Percentiles rank a stretch among this genome's conserved stretches.
Conservation (phyloP, 345 rosid species). For the Hibiscus tridactylites region DNA sequence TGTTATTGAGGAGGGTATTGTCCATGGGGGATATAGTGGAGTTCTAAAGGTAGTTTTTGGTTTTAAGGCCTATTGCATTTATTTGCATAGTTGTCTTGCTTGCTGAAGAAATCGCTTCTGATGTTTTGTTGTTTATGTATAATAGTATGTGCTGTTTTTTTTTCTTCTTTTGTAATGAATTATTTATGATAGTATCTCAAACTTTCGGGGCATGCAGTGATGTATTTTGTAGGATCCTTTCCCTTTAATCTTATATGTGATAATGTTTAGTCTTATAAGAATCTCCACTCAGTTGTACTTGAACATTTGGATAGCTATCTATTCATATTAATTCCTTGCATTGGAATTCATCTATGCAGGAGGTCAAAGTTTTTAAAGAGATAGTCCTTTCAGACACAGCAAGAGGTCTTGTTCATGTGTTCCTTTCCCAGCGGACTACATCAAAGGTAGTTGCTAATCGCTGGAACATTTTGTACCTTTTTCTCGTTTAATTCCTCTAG, state of each 20-base stretch:
- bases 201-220: neutral
- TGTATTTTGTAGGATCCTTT: neutral
- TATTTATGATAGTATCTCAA: neutral
- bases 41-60: conserved; percentile 56
- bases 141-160: neutral
- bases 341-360: conserved; percentile 43
- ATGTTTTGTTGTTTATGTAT: neutral
- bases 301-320: neutral
- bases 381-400: conserved; percentile 66
- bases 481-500: neutral
- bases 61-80: conserved; percentile 1
- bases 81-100: neutral
- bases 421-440: conserved; percentile 80
- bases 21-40: conserved; percentile 90
- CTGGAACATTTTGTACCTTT: neutral
- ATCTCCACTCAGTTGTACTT: neutral
- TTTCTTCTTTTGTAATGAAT: neutral
- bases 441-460: conserved; percentile 49
- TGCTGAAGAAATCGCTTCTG: conserved; percentile 3
- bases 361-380: conserved; percentile 67
- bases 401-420: conserved; percentile 79
- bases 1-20: conserved; percentile 83
- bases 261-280: conserved; percentile 4
- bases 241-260: neutral
- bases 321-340: conserved; percentile 2